A percentile compares a stretch with the other conserved stretches of the same genome.
phyloP scores from a whole-genome alignment of 2,329 filamentous ascomycete species.

The Botrytis cinerea region DNA sequence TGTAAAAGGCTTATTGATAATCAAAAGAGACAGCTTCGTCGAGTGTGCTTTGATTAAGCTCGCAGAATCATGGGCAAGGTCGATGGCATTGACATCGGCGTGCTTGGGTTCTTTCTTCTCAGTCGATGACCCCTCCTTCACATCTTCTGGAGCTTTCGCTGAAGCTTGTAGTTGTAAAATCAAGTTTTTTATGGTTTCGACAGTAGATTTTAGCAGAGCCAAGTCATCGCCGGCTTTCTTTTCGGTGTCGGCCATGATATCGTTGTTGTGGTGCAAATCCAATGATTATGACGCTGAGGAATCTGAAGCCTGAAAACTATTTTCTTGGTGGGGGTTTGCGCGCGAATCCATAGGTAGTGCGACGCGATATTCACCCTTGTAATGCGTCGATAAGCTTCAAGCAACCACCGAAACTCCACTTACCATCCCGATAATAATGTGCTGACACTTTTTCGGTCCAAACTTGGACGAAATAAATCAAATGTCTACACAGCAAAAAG shows the following conservation, averaged over 20 bases:
- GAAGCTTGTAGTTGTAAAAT: slow-evolving; percentile 36
- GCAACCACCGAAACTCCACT: neutral
- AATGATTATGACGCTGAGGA: neutral
- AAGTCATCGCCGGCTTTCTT: slow-evolving; percentile 31
- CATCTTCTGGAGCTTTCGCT: slow-evolving; percentile 4
- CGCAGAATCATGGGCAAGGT: slow-evolving; percentile 70
- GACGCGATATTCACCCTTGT: neutral
- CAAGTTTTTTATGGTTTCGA: slow-evolving; percentile 32
- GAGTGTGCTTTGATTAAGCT: slow-evolving; percentile 77
- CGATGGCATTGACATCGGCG: slow-evolving; percentile 56
- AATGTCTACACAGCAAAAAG: slow-evolving; percentile 45
- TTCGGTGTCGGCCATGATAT: slow-evolving; percentile 26
- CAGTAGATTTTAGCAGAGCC: slow-evolving; percentile 32
- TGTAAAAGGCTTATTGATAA: slow-evolving; percentile 85
- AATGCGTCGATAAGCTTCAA: slow-evolving; percentile 11
- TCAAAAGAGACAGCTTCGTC: slow-evolving; percentile 83
- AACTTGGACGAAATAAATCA: neutral
- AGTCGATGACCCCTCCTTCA: slow-evolving; percentile 21
- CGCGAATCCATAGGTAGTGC: neutral
- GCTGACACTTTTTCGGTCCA: neutral
- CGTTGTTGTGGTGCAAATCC: neutral
- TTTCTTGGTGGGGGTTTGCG: slow-evolving; percentile 16
- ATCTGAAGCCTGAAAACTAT: slow-evolving; percentile 17
- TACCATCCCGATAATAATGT: neutral
- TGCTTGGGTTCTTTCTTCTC: slow-evolving; percentile 18